Base-by-base conservation (phyloP, 2,329 filamentous ascomycete species). In the Aureobasidium lini region DNA sequence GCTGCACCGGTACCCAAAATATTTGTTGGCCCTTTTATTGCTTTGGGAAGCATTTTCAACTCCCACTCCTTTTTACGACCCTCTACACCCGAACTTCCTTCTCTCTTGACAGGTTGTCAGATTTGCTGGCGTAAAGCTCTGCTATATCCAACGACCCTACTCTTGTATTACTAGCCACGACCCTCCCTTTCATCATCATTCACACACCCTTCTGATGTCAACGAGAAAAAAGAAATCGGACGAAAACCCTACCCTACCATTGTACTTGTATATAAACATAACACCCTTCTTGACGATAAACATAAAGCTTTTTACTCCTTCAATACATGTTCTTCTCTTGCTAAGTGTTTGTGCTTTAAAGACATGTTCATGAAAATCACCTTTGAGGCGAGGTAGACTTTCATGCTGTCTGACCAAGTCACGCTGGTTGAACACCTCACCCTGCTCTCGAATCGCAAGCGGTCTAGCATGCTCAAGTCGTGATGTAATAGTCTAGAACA, bases 101-200 rank as follows among this genome's bases (percentile, higher is more conserved):
- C 43, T 23, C 40, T 36, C 31, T 31, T 29, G 32, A 46, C 15
- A 16, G 53, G 18, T 32, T 31, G n/a, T 49, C 15, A 28, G 28
- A 18, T 43, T 6, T 34, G 50, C 50, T 54, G 42, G 53, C 53
- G 40, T 31, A 43, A 23, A 47, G 54, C 54, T 43, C 31, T n/a
- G 8, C 36, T 31, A 23, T 32, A 23, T 4, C 28, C 23, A 15
- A 57, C 43, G 37, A 43, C 32, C 32, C 31, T 11, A 18, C 40
- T 23, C 36, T 32, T 57, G 54, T 57, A 57, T 40, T 48, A 57
- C 23, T 57, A 57, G 54, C 47, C 42, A 57, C 44, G 54, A 57
- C 43, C 54, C 32, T 29, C 36, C n/a, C 34, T 43, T 13, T 57
- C 34, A 10, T 15, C 36, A 39, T 11, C 48, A 13, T 52, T 31